Evolutionary conservation across 805 yeast genomes (phyloP).

Genomic region (Candida arabinofermentans): DNA sequence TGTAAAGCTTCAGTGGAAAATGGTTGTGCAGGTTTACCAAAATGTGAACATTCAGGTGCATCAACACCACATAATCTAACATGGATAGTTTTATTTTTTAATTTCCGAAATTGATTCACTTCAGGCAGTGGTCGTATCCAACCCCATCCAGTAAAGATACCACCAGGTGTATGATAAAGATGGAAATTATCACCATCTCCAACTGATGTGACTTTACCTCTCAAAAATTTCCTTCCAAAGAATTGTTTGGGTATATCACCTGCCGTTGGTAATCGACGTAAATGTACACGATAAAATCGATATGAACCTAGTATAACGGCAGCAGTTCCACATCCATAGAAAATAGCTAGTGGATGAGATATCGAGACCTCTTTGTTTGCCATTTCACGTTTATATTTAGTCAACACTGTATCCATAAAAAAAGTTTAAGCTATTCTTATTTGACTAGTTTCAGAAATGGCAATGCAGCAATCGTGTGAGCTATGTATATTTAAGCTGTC

Average conservation of each 20-base stretch:
- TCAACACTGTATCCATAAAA: not conserved
- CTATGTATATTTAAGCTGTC: too few relatives aligned
- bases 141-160: constrained; percentile 85
- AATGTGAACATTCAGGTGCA: constrained; percentile 95
- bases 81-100: constrained; percentile 67
- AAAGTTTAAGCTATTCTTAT: too few relatives aligned
- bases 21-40: constrained; percentile 91
- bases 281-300: constrained; percentile 39
- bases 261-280: constrained; percentile 49
- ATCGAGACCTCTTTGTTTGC: constrained; percentile 11
- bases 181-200: constrained; percentile 97
- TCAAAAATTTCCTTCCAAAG: constrained; percentile 42
- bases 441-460: too few relatives aligned
- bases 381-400: not conserved
- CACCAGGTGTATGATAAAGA: constrained; percentile 92
- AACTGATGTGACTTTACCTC: constrained; percentile 81
- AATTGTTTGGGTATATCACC: constrained; percentile 44
- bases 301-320: constrained; percentile 37
- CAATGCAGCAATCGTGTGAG: too few relatives aligned
- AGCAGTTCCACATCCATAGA: constrained; percentile 29
- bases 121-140: constrained; percentile 73
- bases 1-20: constrained; percentile 75
- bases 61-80: constrained; percentile 89
- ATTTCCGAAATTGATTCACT: constrained; percentile 38
- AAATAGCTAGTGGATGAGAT: constrained; percentile 27